phyloP scores from a whole-genome alignment of 768 basidiomycete genomes.

The Baorangia bicolor region DNA sequence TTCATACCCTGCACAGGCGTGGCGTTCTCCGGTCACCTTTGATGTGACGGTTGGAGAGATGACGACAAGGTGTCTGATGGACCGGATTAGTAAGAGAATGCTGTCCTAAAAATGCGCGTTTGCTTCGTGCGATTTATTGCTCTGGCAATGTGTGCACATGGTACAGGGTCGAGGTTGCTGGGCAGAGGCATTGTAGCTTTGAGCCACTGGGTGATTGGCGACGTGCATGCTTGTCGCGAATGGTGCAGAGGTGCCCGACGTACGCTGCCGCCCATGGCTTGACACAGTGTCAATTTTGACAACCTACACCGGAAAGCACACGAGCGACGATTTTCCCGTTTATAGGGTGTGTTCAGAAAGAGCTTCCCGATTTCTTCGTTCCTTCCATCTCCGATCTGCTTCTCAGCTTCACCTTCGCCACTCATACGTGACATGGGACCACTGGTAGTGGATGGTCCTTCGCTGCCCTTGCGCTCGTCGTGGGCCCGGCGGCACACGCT shows the following conservation, averaged over 20 bases:
- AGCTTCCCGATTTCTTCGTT: conserved; percentile 11
- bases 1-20: conserved; percentile 4
- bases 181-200: neutral
- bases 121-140: conserved; percentile 31
- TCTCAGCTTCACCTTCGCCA: conserved; percentile 21
- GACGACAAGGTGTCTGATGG: conserved; percentile 7
- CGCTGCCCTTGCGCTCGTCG: neutral
- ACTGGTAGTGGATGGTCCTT: conserved; percentile 7
- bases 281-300: neutral
- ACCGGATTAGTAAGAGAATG: conserved; percentile 20
- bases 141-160: conserved; percentile 9
- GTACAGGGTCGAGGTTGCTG: neutral
- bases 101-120: conserved; percentile 6
- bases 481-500: conserved; percentile 6
- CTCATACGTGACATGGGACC: conserved; percentile 16
- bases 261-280: neutral
- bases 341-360: conserved; percentile 7
- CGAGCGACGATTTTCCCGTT: conserved; percentile 16
- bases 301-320: neutral
- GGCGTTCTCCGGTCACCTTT: conserved; percentile 22
- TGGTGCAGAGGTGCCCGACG: neutral
- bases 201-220: neutral
- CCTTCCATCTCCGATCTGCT: conserved; percentile 27
- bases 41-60: conserved; percentile 6
- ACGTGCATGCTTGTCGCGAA: neutral